These are phyloP conservation scores for Gossypium bickii DNA, from an alignment of 345 rosid species.

Conservation along the genomic window DNA sequence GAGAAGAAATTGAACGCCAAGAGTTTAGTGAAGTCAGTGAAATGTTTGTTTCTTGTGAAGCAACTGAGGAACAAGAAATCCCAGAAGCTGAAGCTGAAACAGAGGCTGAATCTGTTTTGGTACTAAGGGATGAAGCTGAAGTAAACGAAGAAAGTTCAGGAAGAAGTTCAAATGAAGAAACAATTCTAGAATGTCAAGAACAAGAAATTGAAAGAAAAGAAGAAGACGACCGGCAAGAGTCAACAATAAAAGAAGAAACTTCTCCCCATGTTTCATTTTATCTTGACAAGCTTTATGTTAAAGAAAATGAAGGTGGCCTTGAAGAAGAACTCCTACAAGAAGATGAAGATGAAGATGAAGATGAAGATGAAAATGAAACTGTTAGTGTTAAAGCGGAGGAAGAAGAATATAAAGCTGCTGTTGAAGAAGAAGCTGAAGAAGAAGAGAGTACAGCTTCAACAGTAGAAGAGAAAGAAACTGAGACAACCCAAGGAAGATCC, in stretches of 20 bases:
- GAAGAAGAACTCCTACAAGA: slow-evolving; percentile 1
- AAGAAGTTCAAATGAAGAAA: slow-evolving; percentile 11
- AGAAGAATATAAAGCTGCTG: slow-evolving; percentile 1
- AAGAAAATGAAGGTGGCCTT: neutral
- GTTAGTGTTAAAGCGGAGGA: neutral
- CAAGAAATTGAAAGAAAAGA: neutral
- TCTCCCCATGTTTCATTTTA: neutral
- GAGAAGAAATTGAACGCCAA: slow-evolving; percentile 27
- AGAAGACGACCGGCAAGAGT: neutral
- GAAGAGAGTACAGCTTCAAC: neutral
- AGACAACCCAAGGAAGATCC: slow-evolving; percentile 31
- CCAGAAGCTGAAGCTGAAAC: slow-evolving; percentile 21
- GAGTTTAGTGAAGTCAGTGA: slow-evolving; percentile 27
- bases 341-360: neutral
- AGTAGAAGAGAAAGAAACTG: neutral
- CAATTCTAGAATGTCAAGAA: neutral
- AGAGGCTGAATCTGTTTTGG: slow-evolving; percentile 19
- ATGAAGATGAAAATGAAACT: neutral
- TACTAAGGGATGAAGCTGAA: neutral
- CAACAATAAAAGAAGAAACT: neutral
- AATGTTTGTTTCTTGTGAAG: slow-evolving; percentile 30
- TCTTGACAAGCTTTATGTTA: neutral
- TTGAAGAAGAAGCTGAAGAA: neutral
- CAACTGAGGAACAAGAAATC: slow-evolving; percentile 17
- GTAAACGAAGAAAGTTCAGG: slow-evolving; percentile 17